These are phyloP conservation scores for Diatrype stigma DNA, from an alignment of 2,329 filamentous ascomycete species.

Conservation along the genomic window DNA sequence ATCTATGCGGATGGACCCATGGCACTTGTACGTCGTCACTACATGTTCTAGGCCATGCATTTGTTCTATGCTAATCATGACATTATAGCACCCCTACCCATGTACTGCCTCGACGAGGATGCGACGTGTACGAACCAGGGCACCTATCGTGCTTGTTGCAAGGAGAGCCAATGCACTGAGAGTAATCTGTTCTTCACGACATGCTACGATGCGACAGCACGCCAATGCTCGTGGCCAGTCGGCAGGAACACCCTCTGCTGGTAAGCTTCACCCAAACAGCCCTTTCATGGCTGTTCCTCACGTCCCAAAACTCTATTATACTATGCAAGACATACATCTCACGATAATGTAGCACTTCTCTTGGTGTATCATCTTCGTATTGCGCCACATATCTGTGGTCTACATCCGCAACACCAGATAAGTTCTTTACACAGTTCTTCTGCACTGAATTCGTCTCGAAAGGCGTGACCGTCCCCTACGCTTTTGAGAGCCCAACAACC, in stretches of 20 bases:
- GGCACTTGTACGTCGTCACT: not conserved
- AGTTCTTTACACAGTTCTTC: conserved; percentile 21
- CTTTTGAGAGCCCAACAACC: not conserved
- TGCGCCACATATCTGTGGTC: conserved; percentile 18
- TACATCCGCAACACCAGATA: conserved; percentile 12
- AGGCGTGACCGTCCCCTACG: not conserved
- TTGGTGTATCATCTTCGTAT: not conserved
- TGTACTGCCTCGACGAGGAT: conserved; percentile 5
- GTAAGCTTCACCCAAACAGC: too few relatives aligned
- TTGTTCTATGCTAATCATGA: not conserved
- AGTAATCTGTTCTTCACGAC: conserved; percentile 8
- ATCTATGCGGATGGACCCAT: conserved; percentile 7
- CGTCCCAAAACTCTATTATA: not conserved
- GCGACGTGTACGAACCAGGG: conserved; percentile 17
- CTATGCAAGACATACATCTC: too few relatives aligned
- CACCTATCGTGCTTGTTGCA: conserved; percentile 15
- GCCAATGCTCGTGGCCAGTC: conserved; percentile 2
- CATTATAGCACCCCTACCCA: conserved; percentile 5
- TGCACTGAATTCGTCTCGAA: conserved; percentile 6
- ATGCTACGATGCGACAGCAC: conserved; percentile 12
- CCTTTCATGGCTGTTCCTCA: too few relatives aligned
- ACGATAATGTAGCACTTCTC: not conserved
- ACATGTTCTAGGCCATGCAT: too few relatives aligned
- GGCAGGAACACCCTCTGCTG: conserved; percentile 14
- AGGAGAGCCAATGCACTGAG: conserved; percentile 5